Evolutionary conservation across 164 flowering plant species (phyloP), one percentile per base, ranked within the genome.

Genomic region (Umbilicus rupestris): DNA sequence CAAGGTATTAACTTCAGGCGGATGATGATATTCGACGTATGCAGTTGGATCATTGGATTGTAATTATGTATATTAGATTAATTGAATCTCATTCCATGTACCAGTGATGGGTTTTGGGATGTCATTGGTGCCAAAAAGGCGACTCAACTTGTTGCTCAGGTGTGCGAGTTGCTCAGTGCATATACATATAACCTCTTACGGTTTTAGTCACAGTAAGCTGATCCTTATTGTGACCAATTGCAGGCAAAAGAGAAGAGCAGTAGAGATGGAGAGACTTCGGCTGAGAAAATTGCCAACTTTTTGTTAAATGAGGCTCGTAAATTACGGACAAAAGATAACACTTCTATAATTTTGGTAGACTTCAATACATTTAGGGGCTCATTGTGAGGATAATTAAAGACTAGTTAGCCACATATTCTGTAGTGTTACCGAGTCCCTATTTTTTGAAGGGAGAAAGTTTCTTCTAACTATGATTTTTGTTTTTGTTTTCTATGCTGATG

Each of bases 101-200:
- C 78, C 84, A 92, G 99, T 75, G 99, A 95, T 73, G 97, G 99
- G 65, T 87, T 95, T 46, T 95, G 99, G 99, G 99, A 95, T 74
- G 99, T 95, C 39, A 70, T 95, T 44, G 80, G 85, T 50, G 60
- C 68, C 6, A 95, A 80, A 81, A 95, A 89, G 70, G 92, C 92
- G 42, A 33, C 75, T 63, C 96, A 95, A 75, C 84, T 92, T 55
- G 85, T 84, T 39, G 73, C 76, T 65, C 92, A 95, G 96, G 99
- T 94, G 76, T 26, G 24, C 35, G 28, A 28, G 7, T 30, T 44
- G 29, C 7, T 28, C 20, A 19, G 1, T 19, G 39, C 64, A 42
- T 22, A 14, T n/a, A 44, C 64, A 10, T 16, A 17, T 5, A 17
- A 30, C 20, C 50, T 28, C 35, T 30, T 41, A 16, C 17, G 17